These are phyloP conservation scores for Basipetospora sp. DNA, from an alignment of 2,329 filamentous ascomycete genomes.

Conservation along the genomic window DNA sequence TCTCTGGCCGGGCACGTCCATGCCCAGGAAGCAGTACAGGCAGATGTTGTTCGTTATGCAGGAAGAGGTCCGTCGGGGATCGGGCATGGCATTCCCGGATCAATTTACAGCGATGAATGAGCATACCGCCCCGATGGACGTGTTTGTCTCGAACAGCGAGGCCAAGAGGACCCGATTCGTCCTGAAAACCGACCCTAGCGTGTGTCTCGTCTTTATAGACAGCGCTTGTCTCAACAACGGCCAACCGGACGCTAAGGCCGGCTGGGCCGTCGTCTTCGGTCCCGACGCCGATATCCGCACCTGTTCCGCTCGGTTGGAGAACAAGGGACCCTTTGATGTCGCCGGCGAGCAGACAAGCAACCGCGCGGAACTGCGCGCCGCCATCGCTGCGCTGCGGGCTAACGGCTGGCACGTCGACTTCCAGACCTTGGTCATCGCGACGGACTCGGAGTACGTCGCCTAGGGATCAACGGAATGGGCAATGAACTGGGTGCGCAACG, in stretches of 20 bases:
- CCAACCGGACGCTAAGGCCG: conserved; percentile 20
- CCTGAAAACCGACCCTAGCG: conserved; percentile 15
- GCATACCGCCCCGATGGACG: too few species aligned
- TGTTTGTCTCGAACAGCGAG: too few species aligned
- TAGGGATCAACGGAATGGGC: conserved; percentile 29
- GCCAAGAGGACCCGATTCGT: conserved; percentile 20
- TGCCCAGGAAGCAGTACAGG: too few species aligned
- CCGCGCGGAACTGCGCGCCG: conserved; percentile 40
- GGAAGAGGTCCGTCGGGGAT: too few species aligned
- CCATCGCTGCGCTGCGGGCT: conserved; percentile 32
- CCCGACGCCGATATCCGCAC: conserved; percentile 8
- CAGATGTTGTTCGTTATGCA: too few species aligned
- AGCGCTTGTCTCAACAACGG: conserved; percentile 32
- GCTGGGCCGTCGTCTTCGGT: conserved; percentile 24
- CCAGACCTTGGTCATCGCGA: conserved; percentile 33
- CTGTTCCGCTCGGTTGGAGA: conserved; percentile 24
- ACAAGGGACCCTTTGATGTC: conserved; percentile 25
- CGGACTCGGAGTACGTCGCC: conserved; percentile 37
- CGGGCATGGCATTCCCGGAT: too few species aligned
- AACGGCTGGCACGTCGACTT: conserved; percentile 28
- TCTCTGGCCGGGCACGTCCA: too few species aligned
- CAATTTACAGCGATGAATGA: too few species aligned
- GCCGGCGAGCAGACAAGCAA: conserved; percentile 29
- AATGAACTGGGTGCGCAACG: conserved; percentile 26
- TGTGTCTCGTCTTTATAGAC: conserved; percentile 29